phyloP scores from a whole-genome alignment of 2,329 filamentous ascomycete genomes.

The Septoria petroselini region DNA sequence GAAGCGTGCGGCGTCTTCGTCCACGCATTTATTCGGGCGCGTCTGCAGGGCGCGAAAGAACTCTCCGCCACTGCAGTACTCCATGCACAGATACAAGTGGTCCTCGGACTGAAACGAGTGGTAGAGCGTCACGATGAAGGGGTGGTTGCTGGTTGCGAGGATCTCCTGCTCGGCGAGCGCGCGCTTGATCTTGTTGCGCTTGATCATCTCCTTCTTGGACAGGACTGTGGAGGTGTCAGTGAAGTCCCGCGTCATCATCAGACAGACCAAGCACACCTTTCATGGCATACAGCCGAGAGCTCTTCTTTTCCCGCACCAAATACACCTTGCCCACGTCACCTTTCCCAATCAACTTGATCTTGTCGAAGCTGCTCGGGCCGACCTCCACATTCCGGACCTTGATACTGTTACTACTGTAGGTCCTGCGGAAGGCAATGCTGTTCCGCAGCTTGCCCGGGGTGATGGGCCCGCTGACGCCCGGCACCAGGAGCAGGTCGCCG shows the following conservation, averaged over 20 bases:
- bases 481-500: slow-evolving; percentile 39
- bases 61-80: slow-evolving; percentile 97
- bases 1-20: slow-evolving; percentile 93
- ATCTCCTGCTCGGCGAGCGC: slow-evolving; percentile 97
- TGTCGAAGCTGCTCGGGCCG: slow-evolving; percentile 92
- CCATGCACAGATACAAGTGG: slow-evolving; percentile 98
- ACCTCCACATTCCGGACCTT: slow-evolving; percentile 98
- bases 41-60: slow-evolving; percentile 98
- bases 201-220: slow-evolving; percentile 99
- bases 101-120: slow-evolving; percentile 99
- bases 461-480: slow-evolving; percentile 57
- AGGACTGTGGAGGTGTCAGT: slow-evolving; percentile 60
- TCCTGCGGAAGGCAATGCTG: slow-evolving; percentile 77
- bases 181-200: slow-evolving; percentile 99
- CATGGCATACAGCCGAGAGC: slow-evolving; percentile 91
- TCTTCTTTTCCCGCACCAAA: slow-evolving; percentile 96
- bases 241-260: not conserved
- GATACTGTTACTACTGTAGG: slow-evolving; percentile 98
- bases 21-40: slow-evolving; percentile 92
- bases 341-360: slow-evolving; percentile 99
- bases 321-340: slow-evolving; percentile 99
- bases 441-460: slow-evolving; percentile 64
- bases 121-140: slow-evolving; percentile 97
- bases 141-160: slow-evolving; percentile 95
- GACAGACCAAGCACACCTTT: slow-evolving; percentile 65